phyloP scores from a whole-genome alignment of 345 rosid species.

The Ceriops decandra region DNA sequence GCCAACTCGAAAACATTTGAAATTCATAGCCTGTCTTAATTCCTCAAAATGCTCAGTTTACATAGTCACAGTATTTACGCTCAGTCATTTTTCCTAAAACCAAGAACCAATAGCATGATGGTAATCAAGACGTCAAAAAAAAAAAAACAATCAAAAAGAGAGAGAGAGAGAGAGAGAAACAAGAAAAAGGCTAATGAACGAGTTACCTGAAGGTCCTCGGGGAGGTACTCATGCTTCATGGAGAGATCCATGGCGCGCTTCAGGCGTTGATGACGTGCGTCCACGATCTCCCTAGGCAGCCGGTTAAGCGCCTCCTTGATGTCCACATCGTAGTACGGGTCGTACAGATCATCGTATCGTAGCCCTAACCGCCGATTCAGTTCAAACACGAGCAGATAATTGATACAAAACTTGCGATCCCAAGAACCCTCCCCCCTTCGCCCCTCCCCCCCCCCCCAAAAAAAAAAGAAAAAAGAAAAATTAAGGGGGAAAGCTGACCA shows the following conservation, averaged over 20 bases:
- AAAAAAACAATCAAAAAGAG: no score
- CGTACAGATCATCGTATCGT: constrained; percentile 89
- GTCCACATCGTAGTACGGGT: constrained; percentile 74
- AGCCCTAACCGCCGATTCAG: constrained; percentile 45
- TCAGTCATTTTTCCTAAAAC: neutral
- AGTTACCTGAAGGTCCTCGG: constrained; percentile 70
- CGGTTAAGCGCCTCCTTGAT: constrained; percentile 85
- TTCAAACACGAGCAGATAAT: neutral
- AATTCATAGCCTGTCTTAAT: no score
- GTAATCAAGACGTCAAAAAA: no score
- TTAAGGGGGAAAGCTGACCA: constrained; percentile 43
- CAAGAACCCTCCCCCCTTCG: neutral
- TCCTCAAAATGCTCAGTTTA: no score
- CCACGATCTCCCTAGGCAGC: constrained; percentile 81
- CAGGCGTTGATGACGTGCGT: constrained; percentile 93
- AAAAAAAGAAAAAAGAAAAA: neutral
- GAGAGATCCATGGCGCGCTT: constrained; percentile 99
- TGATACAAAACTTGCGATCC: no score
- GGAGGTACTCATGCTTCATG: constrained; percentile 92
- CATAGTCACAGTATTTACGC: no score
- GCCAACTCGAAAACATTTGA: no score
- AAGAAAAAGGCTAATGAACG: no score
- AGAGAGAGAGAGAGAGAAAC: no score
- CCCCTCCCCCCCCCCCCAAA: neutral
- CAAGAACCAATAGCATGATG: neutral